Evolutionary conservation across 768 basidiomycete genomes (phyloP).

Genomic region (Trametes villosa): DNA sequence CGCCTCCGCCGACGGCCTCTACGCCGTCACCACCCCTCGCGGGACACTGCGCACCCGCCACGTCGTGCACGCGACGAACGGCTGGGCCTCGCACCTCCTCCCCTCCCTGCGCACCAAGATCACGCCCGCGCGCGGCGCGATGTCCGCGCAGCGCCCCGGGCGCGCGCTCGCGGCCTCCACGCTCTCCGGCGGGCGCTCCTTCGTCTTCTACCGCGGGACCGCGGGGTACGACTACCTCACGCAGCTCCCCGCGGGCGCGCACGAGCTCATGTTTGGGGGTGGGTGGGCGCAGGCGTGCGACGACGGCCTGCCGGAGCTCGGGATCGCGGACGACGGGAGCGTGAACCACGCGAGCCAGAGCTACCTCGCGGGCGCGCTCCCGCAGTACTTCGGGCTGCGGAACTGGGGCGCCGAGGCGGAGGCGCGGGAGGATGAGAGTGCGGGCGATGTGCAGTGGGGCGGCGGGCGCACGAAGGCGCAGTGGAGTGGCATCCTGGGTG

Average conservation of each 20-base stretch:
- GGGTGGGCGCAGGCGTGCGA: slow-evolving; percentile 45
- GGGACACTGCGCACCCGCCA: slow-evolving; percentile 62
- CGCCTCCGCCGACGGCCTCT: slow-evolving; percentile 36
- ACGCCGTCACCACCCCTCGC: slow-evolving; percentile 62
- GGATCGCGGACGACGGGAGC: slow-evolving; percentile 41
- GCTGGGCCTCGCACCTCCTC: slow-evolving; percentile 76
- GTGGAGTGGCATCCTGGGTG: slow-evolving; percentile 69
- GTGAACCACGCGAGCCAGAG: slow-evolving; percentile 42
- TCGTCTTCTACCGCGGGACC: slow-evolving; percentile 57
- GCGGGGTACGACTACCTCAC: slow-evolving; percentile 69
- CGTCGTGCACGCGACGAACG: slow-evolving; percentile 86
- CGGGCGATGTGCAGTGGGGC: slow-evolving; percentile 34
- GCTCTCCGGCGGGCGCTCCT: slow-evolving; percentile 51
- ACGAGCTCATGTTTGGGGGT: slow-evolving; percentile 71
- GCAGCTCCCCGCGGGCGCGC: slow-evolving; percentile 52
- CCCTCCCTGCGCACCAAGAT: slow-evolving; percentile 63
- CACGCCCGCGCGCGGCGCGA: slow-evolving; percentile 59
- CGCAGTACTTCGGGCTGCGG: slow-evolving; percentile 52
- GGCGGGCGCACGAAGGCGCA: slow-evolving; percentile 53
- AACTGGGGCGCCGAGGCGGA: slow-evolving; percentile 49
- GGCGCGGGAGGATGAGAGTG: slow-evolving; percentile 19
- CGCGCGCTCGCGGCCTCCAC: slow-evolving; percentile 33
- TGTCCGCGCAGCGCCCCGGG: slow-evolving; percentile 69
- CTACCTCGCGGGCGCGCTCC: slow-evolving; percentile 54
- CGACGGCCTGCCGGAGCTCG: slow-evolving; percentile 34